Evolutionary conservation across 225 moss, liverwort and hornwort species (phyloP), one percentile per base, ranked within the genome.

Genomic region (Bryoerythrophyllum caledonicum): DNA sequence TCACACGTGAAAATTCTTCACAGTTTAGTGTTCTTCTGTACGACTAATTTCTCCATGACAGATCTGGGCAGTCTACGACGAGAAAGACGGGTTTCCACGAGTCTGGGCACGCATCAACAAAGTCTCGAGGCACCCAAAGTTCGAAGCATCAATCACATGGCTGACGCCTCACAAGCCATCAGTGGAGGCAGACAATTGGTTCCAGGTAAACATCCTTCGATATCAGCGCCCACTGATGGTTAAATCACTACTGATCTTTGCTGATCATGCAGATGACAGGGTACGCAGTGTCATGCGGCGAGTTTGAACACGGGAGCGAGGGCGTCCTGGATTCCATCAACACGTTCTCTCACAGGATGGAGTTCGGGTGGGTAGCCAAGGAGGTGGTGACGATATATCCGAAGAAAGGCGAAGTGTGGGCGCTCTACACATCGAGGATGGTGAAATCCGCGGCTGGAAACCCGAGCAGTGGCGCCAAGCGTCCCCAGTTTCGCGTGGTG

Each of bases 31-130:
- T 57, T 64, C 25, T 41, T 41, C 8, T 28, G 4, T 63, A 49
- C 24, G 23, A 19, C 27, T 26, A 59, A 64, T 23, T 15, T 12
- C 57, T 69, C 11, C 20, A 17, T 58, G 80, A 70, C 59, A 86
- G 82, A 57, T 82, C 53, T 86, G 86, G 82, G 86, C 86, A 56
- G 61, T 86, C 7, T 86, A 80, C 67, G 77, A 80, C 58, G 80
- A 86, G 30, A 61, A 70, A 21, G 86, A 86, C 53, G 77, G 77
- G 32, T 80, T 86, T 71, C 86, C 86, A 25, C 86, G 80, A 64
- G 19, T 66, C 48, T 86, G 71, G 56, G 86, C 79, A 43, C 63
- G 34, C 66, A 63, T 86, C 16, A 26, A 74, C 7, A 53, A 63
- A n/a, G 80, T 86, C 56, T 37, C 16, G 34, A 71, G 19, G 2